These are phyloP conservation scores for Candida albicans DNA, from an alignment of 1,139 yeast species.

Conservation along the genomic window DNA sequence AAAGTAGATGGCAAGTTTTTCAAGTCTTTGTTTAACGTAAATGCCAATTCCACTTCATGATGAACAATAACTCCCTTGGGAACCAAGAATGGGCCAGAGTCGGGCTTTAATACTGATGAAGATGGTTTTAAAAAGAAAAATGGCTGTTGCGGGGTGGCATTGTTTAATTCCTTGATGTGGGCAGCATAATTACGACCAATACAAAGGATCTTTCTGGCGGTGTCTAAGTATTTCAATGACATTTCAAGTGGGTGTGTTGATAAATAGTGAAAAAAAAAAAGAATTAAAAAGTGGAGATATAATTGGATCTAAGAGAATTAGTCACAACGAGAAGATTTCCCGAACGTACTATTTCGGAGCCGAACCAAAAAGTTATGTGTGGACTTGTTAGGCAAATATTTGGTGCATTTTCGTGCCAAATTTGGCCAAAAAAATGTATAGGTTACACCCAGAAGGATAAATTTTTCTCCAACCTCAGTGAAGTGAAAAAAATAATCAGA, in stretches of 20 bases:
- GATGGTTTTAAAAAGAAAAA: constrained; percentile 90
- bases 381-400: no score
- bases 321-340: no score
- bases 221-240: constrained; percentile 60
- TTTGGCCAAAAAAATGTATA: no score
- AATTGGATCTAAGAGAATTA: not conserved
- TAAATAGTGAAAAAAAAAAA: no score
- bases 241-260: constrained; percentile 23
- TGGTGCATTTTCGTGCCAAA: no score
- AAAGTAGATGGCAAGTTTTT: constrained; percentile 62
- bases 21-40: constrained; percentile 65
- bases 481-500: no score
- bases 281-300: not conserved
- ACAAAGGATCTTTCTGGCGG: constrained; percentile 82
- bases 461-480: no score
- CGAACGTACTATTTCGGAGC: no score
- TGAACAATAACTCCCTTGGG: constrained; percentile 84
- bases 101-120: constrained; percentile 61
- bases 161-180: constrained; percentile 87
- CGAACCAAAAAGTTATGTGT: no score
- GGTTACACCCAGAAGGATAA: no score
- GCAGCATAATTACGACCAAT: constrained; percentile 97
- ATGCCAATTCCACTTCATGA: constrained; percentile 91
- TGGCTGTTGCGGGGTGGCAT: constrained; percentile 76
- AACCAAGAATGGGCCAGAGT: constrained; percentile 72